A percentile compares a stretch with the other conserved stretches of the same genome.
Evolutionary conservation across 208 protist species (phyloP).

Genomic region (Phytomonas francai): DNA sequence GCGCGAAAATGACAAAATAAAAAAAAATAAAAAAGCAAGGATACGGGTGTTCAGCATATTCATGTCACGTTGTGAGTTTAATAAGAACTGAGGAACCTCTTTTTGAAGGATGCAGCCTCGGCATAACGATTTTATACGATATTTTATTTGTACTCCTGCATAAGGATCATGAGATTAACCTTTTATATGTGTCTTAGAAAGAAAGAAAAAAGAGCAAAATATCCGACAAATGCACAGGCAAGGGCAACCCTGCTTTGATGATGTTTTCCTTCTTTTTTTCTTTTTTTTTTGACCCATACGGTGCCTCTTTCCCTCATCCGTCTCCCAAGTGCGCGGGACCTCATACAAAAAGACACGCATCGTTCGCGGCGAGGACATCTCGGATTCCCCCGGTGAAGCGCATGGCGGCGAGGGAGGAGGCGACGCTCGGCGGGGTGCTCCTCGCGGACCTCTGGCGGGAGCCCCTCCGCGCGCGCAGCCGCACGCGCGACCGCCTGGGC

Average conservation of each 20-base stretch:
- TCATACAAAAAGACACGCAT: not conserved
- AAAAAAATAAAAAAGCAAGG: slow-evolving; percentile 4
- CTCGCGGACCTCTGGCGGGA: slow-evolving; percentile 73
- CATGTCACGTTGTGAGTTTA: not conserved
- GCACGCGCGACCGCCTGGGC: slow-evolving; percentile 58
- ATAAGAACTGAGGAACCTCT: not conserved
- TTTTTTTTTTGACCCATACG: no score
- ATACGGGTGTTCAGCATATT: not conserved
- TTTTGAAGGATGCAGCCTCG: no score
- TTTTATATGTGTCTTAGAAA: not conserved
- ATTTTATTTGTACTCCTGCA: not conserved
- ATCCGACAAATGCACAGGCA: not conserved
- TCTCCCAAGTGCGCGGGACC: not conserved
- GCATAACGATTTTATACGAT: not conserved
- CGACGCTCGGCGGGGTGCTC: not conserved
- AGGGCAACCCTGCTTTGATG: not conserved
- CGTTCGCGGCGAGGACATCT: not conserved
- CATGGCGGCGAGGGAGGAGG: not conserved
- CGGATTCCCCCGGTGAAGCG: not conserved
- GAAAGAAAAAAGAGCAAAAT: not conserved
- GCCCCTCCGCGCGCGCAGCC: slow-evolving; percentile 62
- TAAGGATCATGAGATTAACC: not conserved
- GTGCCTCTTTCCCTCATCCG: not conserved
- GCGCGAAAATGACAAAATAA: not conserved
- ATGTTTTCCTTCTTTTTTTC: no score